Conservation (phyloP, 164 flowering plant species). For the Hamamelis virginiana region DNA sequence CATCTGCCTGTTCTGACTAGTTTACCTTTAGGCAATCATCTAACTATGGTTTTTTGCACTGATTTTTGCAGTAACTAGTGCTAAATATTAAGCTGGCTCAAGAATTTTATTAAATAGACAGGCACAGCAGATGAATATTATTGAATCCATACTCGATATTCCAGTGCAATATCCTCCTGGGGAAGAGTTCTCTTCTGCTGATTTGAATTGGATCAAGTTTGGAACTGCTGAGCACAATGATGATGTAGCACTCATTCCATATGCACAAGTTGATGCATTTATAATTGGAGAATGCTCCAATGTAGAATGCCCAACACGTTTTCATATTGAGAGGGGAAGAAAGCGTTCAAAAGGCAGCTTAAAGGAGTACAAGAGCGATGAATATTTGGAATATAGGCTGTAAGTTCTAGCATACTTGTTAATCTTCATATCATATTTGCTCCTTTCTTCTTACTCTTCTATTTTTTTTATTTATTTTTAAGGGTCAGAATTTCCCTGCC, state of each 20-base stretch:
- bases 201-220: constrained; percentile 75
- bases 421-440: not conserved
- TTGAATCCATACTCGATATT: constrained; percentile 51
- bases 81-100: not conserved
- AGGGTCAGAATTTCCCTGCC: no score
- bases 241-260: constrained; percentile 90
- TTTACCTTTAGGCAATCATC: not conserved
- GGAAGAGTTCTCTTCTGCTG: constrained; percentile 83
- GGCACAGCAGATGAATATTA: constrained; percentile 48
- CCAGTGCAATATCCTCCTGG: constrained; percentile 74
- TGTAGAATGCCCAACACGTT: constrained; percentile 77
- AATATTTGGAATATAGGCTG: constrained; percentile 80
- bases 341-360: constrained; percentile 67
- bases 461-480: not conserved
- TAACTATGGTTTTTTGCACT: not conserved
- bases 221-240: constrained; percentile 69
- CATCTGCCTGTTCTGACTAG: not conserved
- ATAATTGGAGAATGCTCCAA: constrained; percentile 85
- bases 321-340: constrained; percentile 93
- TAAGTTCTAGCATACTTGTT: constrained; percentile 32
- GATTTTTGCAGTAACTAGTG: not conserved
- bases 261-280: constrained; percentile 75
- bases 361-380: constrained; percentile 77
- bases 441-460: not conserved
- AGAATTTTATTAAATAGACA: not conserved